phyloP scores from a whole-genome alignment of 495 filamentous ascomycete species.

The Daldinia caldariorum region DNA sequence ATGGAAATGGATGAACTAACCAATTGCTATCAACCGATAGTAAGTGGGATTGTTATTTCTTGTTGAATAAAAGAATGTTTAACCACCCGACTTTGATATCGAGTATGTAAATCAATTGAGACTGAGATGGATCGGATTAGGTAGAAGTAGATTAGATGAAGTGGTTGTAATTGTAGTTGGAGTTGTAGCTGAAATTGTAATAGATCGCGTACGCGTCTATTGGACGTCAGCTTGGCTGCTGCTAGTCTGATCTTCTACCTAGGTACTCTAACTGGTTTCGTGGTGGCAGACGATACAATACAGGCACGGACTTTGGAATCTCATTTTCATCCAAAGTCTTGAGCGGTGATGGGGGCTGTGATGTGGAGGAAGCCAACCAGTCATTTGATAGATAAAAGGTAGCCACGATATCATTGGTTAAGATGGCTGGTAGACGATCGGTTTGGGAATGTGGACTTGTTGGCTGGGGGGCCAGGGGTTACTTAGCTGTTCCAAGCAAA shows the following conservation, averaged over 20 bases:
- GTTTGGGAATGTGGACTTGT: constrained; percentile 38
- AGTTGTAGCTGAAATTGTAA: not conserved
- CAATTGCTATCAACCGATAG: not conserved
- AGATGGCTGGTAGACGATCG: constrained; percentile 36
- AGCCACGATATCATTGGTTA: constrained; percentile 30
- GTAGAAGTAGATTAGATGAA: constrained; percentile 1
- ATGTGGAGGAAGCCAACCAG: not conserved
- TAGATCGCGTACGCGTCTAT: constrained; percentile 4
- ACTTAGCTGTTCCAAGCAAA: not conserved
- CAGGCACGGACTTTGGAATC: constrained; percentile 2
- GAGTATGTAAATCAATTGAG: constrained; percentile 9
- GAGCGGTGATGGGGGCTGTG: constrained; percentile 16
- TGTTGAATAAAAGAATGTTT: constrained; percentile 21
- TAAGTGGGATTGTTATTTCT: constrained; percentile 13
- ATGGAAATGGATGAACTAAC: not conserved
- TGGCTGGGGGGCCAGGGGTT: constrained; percentile 25
- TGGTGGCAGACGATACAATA: constrained; percentile 8
- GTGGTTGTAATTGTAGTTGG: not conserved
- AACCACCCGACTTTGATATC: constrained; percentile 1
- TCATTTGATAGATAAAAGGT: constrained; percentile 13
- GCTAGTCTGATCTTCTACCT: constrained; percentile 1
- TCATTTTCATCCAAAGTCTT: constrained; percentile 31
- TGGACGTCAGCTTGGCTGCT: constrained; percentile 6
- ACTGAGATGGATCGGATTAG: not conserved
- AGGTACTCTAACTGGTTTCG: not conserved